phyloP scores from a whole-genome alignment of 176 grass and related monocot genomes.

The Oryza australiensis region DNA sequence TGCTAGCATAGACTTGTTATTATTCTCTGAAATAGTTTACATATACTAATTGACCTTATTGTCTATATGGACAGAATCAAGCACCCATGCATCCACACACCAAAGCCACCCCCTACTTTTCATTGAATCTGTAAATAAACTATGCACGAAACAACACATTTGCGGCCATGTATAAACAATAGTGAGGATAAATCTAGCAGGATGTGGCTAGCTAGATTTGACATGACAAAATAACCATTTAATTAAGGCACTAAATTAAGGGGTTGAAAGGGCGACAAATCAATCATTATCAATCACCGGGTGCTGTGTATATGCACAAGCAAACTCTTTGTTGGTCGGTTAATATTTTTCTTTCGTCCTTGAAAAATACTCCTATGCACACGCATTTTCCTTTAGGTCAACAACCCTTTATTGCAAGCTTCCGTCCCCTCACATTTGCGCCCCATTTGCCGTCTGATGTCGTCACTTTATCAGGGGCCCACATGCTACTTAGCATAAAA shows the following conservation, averaged over 20 bases:
- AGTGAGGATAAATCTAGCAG: slow-evolving; percentile 37
- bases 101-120: slow-evolving; percentile 22
- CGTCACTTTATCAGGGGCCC: slow-evolving; percentile 49
- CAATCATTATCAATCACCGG: slow-evolving; percentile 63
- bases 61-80: slow-evolving; percentile 39
- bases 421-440: slow-evolving; percentile 37
- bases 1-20: neutral
- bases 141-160: neutral
- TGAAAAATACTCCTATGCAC: slow-evolving; percentile 13
- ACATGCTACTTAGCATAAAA: slow-evolving; percentile 42
- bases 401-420: slow-evolving; percentile 38
- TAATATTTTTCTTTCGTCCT: slow-evolving; percentile 41
- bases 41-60: slow-evolving; percentile 22
- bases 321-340: slow-evolving; percentile 59
- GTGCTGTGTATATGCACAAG: neutral
- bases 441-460: slow-evolving; percentile 34
- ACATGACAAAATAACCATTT: slow-evolving; percentile 47
- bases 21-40: neutral
- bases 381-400: slow-evolving; percentile 40
- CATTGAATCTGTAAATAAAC: slow-evolving; percentile 18
- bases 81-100: slow-evolving; percentile 18
- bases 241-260: slow-evolving; percentile 35
- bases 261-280: slow-evolving; percentile 48
- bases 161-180: slow-evolving; percentile 24
- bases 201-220: slow-evolving; percentile 48